Evolutionary conservation across 371 early-diverging fungal species (phyloP).

Genomic region (Zancudomyces culisetae): DNA sequence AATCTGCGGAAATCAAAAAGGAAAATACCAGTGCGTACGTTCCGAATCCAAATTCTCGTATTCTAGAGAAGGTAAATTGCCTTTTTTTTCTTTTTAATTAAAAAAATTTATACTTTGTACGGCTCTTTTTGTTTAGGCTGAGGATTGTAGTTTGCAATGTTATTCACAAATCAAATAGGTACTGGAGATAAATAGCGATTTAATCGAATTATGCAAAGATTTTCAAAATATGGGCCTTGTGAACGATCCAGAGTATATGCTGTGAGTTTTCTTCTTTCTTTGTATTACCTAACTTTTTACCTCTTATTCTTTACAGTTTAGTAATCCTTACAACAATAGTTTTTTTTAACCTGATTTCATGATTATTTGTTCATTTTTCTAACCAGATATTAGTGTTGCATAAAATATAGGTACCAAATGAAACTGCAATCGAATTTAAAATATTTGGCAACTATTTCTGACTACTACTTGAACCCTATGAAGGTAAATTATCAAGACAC

Average conservation of each 20-base stretch:
- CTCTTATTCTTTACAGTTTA: background rate
- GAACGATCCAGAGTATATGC: constrained; percentile 30
- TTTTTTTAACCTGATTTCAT: background rate
- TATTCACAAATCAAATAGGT: constrained; percentile 5
- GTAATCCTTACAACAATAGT: background rate
- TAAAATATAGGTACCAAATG: constrained; percentile 19
- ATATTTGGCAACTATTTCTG: constrained; percentile 34
- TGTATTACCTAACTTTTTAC: background rate
- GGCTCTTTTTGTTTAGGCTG: no score
- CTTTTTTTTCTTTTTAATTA: no score
- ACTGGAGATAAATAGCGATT: constrained; percentile 32
- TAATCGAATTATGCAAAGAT: constrained; percentile 30
- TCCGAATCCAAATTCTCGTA: constrained; percentile 19
- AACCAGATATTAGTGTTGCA: background rate
- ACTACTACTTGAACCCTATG: constrained; percentile 18
- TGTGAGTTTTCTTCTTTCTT: constrained; percentile 4
- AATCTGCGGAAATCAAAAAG: background rate
- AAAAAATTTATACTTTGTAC: no score
- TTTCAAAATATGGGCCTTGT: constrained; percentile 35
- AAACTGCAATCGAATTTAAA: constrained; percentile 34
- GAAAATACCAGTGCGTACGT: constrained; percentile 8
- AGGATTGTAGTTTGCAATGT: background rate
- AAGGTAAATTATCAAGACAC: background rate
- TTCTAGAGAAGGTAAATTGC: constrained; percentile 12
- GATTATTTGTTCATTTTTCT: background rate